These are phyloP conservation scores for Rhodamnia rubescens DNA, from an alignment of 345 rosid genomes.

Conservation along the genomic window DNA sequence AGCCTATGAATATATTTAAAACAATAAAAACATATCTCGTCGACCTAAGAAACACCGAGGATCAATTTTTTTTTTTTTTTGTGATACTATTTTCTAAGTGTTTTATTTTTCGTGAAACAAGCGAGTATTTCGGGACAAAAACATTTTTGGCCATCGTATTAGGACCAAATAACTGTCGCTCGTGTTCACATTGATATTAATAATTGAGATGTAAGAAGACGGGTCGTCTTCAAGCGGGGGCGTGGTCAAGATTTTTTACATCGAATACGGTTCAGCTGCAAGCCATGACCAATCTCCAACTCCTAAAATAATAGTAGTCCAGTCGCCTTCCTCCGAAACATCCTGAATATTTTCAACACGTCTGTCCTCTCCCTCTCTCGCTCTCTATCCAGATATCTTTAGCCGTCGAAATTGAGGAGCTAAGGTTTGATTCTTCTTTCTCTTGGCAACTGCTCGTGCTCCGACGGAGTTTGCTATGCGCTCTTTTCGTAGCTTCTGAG, in stretches of 20 bases:
- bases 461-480: not conserved
- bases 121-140: no score
- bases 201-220: not conserved
- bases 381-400: not conserved
- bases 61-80: not conserved
- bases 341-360: not conserved
- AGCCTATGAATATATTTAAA: accelerated
- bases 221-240: not conserved
- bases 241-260: not conserved
- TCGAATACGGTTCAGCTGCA: not conserved
- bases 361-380: not conserved
- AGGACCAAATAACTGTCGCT: not conserved
- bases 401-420: not conserved
- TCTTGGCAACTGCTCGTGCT: not conserved
- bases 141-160: not conserved
- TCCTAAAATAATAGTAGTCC: not conserved
- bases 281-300: not conserved
- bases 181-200: not conserved
- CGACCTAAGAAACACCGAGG: not conserved
- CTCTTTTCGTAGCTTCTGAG: not conserved
- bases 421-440: not conserved
- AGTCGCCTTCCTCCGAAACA: not conserved
- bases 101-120: no score
- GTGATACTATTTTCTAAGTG: no score
- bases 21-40: not conserved